Evolutionary conservation across 805 yeast species (phyloP).

Genomic region (Candida nonsorbophila): DNA sequence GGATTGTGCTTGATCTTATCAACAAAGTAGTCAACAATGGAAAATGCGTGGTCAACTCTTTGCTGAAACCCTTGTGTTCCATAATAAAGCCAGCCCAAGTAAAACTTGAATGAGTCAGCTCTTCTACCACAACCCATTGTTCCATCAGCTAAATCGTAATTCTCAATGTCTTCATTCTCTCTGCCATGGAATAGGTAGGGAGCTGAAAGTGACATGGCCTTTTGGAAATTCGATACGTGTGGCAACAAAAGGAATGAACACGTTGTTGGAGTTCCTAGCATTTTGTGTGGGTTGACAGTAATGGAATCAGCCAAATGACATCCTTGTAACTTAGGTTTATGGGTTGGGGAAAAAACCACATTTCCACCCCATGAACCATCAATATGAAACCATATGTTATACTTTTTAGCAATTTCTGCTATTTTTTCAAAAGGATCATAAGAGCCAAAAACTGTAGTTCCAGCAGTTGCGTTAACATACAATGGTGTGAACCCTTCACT

Average conservation of each 20-base stretch:
- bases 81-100: slow-evolving; percentile 76
- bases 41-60: slow-evolving; percentile 70
- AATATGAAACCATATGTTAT: slow-evolving; percentile 72
- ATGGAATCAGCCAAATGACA: slow-evolving; percentile 65
- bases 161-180: slow-evolving; percentile 43
- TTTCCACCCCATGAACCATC: slow-evolving; percentile 95
- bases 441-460: slow-evolving; percentile 84
- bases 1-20: slow-evolving; percentile 26
- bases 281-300: slow-evolving; percentile 81
- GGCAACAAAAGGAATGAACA: slow-evolving; percentile 73
- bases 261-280: slow-evolving; percentile 82
- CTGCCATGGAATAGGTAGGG: slow-evolving; percentile 73
- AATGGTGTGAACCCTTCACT: slow-evolving; percentile 63
- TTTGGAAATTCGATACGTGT: slow-evolving; percentile 57
- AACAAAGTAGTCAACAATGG: slow-evolving; percentile 59
- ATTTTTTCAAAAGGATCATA: slow-evolving; percentile 64
- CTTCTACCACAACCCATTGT: slow-evolving; percentile 92
- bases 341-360: slow-evolving; percentile 55
- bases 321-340: slow-evolving; percentile 49
- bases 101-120: slow-evolving; percentile 74
- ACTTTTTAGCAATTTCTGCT: slow-evolving; percentile 44
- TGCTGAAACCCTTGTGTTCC: slow-evolving; percentile 61
- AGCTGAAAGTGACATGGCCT: slow-evolving; percentile 71
- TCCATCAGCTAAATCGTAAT: slow-evolving; percentile 78
- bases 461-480: slow-evolving; percentile 79